Evolutionary conservation across 2,329 filamentous ascomycete genomes (phyloP).

Genomic region (Aspergillus awamori): DNA sequence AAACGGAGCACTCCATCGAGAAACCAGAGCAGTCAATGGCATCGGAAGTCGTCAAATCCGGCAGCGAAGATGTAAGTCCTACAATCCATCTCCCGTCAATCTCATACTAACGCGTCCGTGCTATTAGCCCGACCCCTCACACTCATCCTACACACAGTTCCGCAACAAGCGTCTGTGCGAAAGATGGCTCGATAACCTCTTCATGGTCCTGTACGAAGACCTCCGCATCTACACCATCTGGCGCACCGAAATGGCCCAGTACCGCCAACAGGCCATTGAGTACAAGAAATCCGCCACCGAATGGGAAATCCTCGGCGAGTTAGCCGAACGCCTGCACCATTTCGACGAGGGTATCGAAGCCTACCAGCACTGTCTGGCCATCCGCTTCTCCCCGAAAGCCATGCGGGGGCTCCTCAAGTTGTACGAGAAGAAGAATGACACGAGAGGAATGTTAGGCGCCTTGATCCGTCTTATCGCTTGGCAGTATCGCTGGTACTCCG

Average conservation of each 20-base stretch:
- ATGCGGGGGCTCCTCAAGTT: conserved; percentile 80
- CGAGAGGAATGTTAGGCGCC: conserved; percentile 77
- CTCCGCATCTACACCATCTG: conserved; percentile 98
- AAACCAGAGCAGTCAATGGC: conserved; percentile 79
- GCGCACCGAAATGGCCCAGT: conserved; percentile 97
- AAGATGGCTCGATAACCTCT: conserved; percentile 95
- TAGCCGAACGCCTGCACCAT: conserved; percentile 92
- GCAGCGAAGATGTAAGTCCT: conserved; percentile 67
- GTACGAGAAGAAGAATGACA: conserved; percentile 77
- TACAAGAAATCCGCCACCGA: conserved; percentile 97
- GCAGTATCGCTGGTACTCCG: conserved; percentile 99
- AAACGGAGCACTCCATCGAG: conserved; percentile 59
- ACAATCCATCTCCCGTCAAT: background rate
- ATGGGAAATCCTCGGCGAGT: conserved; percentile 94
- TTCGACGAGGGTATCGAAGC: conserved; percentile 89
- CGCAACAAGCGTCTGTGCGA: conserved; percentile 97
- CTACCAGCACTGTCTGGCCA: conserved; percentile 82
- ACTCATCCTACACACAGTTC: conserved; percentile 81
- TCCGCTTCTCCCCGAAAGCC: conserved; percentile 91
- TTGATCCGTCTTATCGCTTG: conserved; percentile 91
- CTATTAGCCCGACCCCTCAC: conserved; percentile 62
- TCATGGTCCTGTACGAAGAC: conserved; percentile 99
- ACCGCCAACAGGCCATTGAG: conserved; percentile 86
- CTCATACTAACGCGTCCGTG: background rate
- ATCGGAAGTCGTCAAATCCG: conserved; percentile 74